Conservation (phyloP, 2,329 filamentous ascomycete species). For the Metarhizium rileyi region DNA sequence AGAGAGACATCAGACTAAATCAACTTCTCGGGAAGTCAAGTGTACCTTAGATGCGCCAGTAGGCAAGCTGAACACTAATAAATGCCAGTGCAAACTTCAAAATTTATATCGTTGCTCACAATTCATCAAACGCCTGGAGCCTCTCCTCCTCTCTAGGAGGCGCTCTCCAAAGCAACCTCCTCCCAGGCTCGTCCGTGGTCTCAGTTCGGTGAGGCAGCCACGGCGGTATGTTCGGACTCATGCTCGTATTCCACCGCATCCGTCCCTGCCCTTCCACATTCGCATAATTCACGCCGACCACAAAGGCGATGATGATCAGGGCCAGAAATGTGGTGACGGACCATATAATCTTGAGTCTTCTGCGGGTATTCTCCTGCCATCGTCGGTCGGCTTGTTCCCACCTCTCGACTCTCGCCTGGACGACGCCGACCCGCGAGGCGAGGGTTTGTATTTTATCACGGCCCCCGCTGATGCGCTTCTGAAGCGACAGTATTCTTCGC, state of each 20-base stretch:
- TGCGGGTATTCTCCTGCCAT: constrained; percentile 58
- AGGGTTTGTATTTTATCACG: constrained; percentile 50
- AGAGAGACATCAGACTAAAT: no score
- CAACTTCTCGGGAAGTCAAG: no score
- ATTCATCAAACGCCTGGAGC: constrained; percentile 36
- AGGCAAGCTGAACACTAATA: no score
- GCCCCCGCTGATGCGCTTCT: constrained; percentile 50
- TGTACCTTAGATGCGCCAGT: no score
- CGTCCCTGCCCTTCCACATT: not conserved
- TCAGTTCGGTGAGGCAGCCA: constrained; percentile 10
- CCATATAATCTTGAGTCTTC: constrained; percentile 54
- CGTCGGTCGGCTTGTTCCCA: constrained; percentile 59
- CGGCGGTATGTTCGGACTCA: constrained; percentile 6
- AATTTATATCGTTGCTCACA: constrained; percentile 29
- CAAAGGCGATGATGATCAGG: constrained; percentile 37
- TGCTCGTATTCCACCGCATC: constrained; percentile 2
- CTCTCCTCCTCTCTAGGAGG: constrained; percentile 23
- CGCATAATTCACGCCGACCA: constrained; percentile 22
- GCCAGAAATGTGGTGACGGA: constrained; percentile 41
- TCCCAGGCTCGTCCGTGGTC: constrained; percentile 11
- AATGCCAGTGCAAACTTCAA: not conserved
- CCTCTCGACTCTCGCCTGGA: constrained; percentile 52
- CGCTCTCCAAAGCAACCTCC: constrained; percentile 18
- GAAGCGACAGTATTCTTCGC: constrained; percentile 49
- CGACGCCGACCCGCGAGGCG: constrained; percentile 52